Percentiles rank a stretch among this genome's conserved stretches.
These are phyloP conservation scores for Fragaria iinumae DNA, from an alignment of 306 rosid species.

Conservation along the genomic window DNA sequence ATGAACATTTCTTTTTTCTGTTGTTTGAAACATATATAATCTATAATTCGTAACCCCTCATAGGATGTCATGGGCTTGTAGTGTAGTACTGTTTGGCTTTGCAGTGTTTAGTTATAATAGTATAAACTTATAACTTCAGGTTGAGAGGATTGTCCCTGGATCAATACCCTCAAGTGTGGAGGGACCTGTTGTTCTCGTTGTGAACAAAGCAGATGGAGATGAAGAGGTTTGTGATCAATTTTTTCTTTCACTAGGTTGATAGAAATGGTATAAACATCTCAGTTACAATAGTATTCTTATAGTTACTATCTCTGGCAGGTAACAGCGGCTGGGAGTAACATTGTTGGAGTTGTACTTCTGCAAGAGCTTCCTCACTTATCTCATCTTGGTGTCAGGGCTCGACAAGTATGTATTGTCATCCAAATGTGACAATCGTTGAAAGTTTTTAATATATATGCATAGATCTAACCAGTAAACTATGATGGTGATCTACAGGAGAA, in stretches of 20 bases:
- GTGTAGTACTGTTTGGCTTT: background rate
- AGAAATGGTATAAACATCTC: background rate
- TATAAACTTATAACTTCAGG: slow-evolving; percentile 49
- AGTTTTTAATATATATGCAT: slow-evolving; percentile 13
- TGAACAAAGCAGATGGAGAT: slow-evolving; percentile 91
- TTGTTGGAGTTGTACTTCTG: slow-evolving; percentile 78
- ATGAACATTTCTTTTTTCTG: background rate
- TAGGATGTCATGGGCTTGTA: background rate
- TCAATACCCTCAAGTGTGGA: slow-evolving; percentile 64
- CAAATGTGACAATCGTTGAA: background rate
- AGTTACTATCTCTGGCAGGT: slow-evolving; percentile 55
- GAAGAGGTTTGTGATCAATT: slow-evolving; percentile 70
- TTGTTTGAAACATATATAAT: background rate
- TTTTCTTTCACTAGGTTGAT: background rate
- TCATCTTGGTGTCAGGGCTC: slow-evolving; percentile 98
- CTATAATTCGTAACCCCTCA: background rate
- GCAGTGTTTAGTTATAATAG: background rate
- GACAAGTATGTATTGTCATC: slow-evolving; percentile 64
- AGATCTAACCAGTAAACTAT: slow-evolving; percentile 13
- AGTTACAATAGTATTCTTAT: slow-evolving; percentile 22
- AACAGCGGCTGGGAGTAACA: slow-evolving; percentile 85
- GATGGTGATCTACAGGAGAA: slow-evolving; percentile 67
- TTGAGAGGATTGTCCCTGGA: slow-evolving; percentile 84
- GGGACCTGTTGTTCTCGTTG: slow-evolving; percentile 76
- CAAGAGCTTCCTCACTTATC: slow-evolving; percentile 99